Evolutionary conservation across 768 basidiomycete species (phyloP), one percentile per base, ranked within the genome.

Genomic region (Botryobasidium botryosum): DNA sequence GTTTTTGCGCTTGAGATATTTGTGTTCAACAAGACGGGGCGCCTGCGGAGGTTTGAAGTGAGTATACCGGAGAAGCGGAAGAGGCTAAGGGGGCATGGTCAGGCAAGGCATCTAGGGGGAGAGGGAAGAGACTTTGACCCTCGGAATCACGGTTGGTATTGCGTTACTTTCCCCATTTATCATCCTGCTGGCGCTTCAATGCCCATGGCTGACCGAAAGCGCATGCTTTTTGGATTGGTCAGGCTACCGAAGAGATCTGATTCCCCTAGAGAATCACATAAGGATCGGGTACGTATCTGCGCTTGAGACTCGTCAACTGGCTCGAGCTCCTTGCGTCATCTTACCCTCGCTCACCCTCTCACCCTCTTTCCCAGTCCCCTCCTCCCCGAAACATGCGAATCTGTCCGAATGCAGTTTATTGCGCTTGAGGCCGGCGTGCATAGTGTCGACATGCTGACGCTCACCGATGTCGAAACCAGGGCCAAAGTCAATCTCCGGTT

Each of bases 1-100:
- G 64, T 69, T 40, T 90, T 90, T 57, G 77, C 75, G 41, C 59
- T 90, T 53, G 85, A 90, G 49, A 77, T 88, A 2, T 88, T 90
- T 53, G 82, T 88, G 44, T 87, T 79, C 53, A 90, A 88, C 54
- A 78, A 77, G 60, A 77, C 74, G 36, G 64, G 71, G 35, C 76
- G 79, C 75, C 76, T 75, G 41, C 68, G 84, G 47, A 59, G 81
- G 51, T 82, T 87, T 51, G 83, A 85, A 59, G 68, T 87, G 29
- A 76, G 70, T 25, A 78, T 71, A 58, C 77, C 78, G 2, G 69
- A 75, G 52, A 24, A 15, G 25, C 8, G 26, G 38, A 32, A 39
- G 18, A 44, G 35, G 43, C 25, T 20, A 38, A 26, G 36, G 39
- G 32, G 21, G 17, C 36, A 35, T 35, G 15, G 35, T 48, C 18